Conservation (phyloP, 768 basidiomycete species). For the Daedaleopsis sinensis region DNA sequence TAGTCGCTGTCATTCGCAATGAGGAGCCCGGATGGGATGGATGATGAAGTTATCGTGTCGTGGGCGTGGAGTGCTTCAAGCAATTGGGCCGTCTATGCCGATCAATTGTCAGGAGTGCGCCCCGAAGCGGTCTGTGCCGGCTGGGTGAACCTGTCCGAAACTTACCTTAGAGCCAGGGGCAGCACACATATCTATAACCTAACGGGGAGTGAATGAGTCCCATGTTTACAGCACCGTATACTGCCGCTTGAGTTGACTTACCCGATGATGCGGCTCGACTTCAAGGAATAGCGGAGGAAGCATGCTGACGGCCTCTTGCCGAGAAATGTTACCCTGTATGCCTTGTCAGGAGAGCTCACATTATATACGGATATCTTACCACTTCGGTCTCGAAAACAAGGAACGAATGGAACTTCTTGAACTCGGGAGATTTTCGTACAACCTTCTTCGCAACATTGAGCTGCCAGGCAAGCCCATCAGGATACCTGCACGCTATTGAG, state of each 20-base stretch:
- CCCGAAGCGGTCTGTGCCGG: too few relatives aligned
- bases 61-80: slow-evolving; percentile 92
- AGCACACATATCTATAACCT: slow-evolving; percentile 98
- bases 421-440: slow-evolving; percentile 84
- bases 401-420: slow-evolving; percentile 95
- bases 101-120: not conserved
- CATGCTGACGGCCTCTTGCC: slow-evolving; percentile 99
- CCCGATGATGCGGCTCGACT: slow-evolving; percentile 89
- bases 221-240: not conserved
- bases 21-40: slow-evolving; percentile 81
- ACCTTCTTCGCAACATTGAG: slow-evolving; percentile 90
- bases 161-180: slow-evolving; percentile 94
- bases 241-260: slow-evolving; percentile 34
- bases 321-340: slow-evolving; percentile 85
- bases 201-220: slow-evolving; percentile 2
- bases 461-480: slow-evolving; percentile 95
- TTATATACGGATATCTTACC: slow-evolving; percentile 44
- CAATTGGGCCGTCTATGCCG: slow-evolving; percentile 83
- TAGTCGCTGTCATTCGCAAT: slow-evolving; percentile 96
- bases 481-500: slow-evolving; percentile 65
- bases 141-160: not conserved
- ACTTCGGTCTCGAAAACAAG: slow-evolving; percentile 98
- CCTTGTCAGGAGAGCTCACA: too few relatives aligned
- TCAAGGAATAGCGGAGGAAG: slow-evolving; percentile 95
- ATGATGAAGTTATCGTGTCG: slow-evolving; percentile 62